phyloP scores from a whole-genome alignment of 768 basidiomycete species.

The Termitomyces sp. region DNA sequence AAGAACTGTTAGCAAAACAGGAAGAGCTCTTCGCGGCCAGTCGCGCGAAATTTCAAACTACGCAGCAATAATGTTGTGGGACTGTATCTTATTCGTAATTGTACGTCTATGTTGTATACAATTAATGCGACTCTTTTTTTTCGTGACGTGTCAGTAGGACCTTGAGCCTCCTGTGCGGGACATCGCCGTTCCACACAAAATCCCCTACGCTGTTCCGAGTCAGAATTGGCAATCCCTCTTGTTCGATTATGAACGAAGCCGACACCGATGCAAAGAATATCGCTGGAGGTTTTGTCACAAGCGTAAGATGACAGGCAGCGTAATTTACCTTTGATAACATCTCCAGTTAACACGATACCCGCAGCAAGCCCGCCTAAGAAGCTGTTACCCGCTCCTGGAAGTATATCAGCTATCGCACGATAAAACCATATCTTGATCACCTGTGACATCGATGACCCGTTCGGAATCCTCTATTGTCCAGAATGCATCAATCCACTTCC shows the following conservation, averaged over 20 bases:
- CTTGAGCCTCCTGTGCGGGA: conserved; percentile 51
- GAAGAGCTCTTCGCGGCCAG: conserved; percentile 91
- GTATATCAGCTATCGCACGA: background rate
- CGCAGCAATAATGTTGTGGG: conserved; percentile 36
- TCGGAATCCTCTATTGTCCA: conserved; percentile 45
- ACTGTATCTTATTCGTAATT: conserved; percentile 17
- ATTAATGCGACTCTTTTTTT: conserved; percentile 27
- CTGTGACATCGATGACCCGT: conserved; percentile 78
- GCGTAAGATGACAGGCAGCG: background rate
- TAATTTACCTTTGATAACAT: conserved; percentile 60
- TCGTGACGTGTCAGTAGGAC: conserved; percentile 38
- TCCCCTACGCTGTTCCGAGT: conserved; percentile 19
- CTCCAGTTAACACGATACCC: conserved; percentile 49
- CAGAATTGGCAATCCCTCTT: conserved; percentile 64
- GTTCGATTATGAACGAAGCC: conserved; percentile 80
- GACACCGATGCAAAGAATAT: conserved; percentile 72
- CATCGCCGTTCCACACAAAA: conserved; percentile 68
- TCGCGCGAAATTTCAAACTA: conserved; percentile 70
- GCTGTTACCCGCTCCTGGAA: conserved; percentile 80
- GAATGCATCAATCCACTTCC: conserved; percentile 69
- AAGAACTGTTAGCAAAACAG: conserved; percentile 83
- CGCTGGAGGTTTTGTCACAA: conserved; percentile 34
- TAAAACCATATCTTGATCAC: conserved; percentile 26
- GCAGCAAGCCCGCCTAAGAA: conserved; percentile 84
- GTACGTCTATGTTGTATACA: conserved; percentile 24